Evolutionary conservation across 192 early-diverging fungal species (phyloP), one percentile per base, ranked within the genome.

Genomic region (Coemansia sp.): DNA sequence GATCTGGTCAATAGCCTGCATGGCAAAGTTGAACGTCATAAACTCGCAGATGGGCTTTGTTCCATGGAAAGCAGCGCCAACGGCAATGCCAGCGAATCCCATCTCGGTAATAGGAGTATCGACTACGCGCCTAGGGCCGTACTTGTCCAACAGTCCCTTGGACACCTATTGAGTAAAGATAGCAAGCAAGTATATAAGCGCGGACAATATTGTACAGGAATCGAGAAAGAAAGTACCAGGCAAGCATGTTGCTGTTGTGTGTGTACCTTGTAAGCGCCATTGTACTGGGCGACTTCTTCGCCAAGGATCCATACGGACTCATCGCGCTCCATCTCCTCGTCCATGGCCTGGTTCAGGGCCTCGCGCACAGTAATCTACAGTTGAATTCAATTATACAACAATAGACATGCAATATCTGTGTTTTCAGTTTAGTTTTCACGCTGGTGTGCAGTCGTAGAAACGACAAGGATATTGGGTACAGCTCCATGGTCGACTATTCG

Each of bases 1-100:
- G 66, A 99, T 91, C 77, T 99, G 97, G 79, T 99, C 97, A 74
- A 99, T 98, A 58, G 95, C 95, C 79, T 99, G 97, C 94, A 99
- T 95, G 36, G 95, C 93, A 88, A 99, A 99, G 92, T 99, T 99
- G 82, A 94, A 98, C 67, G 97, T 99, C 97, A 99, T 99, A 84
- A 99, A 99, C 87, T 99, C 95, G 88, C 97, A 99, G 66, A 99
- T 90, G 32, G 97, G 97, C 86, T 92, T 94, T 60, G 97, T 87
- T 44, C 97, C 97, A 68, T 89, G 86, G 68, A 99, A 87, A 34
- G 95, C 97, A 36, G 95, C 91, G 51, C 97, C 97, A 59, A 95
- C 89, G 74, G 97, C 97, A 55, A 99, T 86, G 78, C 97, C 97
- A 66, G 94, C 91, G 71, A 99, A 95, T 61, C 97, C 97, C 86